Conservation (phyloP, 2,329 filamentous ascomycete species). For the Colletotrichum sp. region DNA sequence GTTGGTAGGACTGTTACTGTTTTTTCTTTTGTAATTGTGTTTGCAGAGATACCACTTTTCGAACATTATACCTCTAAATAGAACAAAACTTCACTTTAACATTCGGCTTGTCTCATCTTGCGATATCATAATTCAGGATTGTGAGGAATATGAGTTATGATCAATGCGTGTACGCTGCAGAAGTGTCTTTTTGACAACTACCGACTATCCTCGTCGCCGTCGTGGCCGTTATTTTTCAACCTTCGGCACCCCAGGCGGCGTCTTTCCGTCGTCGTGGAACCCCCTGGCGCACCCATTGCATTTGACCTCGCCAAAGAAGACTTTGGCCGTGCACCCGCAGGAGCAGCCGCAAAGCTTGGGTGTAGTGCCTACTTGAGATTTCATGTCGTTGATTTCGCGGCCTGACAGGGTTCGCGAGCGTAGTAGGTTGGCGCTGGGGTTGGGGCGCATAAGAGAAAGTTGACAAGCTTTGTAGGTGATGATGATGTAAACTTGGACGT, state of each 20-base stretch:
- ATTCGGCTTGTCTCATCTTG: not conserved
- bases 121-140: not conserved
- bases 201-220: not conserved
- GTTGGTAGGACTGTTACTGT: not conserved
- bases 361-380: not conserved
- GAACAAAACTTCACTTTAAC: not conserved
- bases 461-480: not conserved
- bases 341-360: not conserved
- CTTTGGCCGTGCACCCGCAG: not conserved
- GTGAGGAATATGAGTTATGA: not conserved
- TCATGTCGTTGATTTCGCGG: not conserved
- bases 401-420: not conserved
- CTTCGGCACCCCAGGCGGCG: not conserved
- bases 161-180: not conserved
- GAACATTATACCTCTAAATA: not conserved
- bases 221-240: not conserved
- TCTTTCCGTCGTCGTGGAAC: not conserved
- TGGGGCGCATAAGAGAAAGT: not conserved
- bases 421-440: not conserved
- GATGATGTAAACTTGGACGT: rapidly evolving
- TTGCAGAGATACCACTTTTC: slow-evolving; percentile 15
- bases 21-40: not conserved
- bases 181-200: not conserved
- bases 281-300: not conserved
- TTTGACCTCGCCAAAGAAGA: not conserved